Conservation (phyloP, 495 filamentous ascomycete species). For the Aspergillus biplanus region DNA sequence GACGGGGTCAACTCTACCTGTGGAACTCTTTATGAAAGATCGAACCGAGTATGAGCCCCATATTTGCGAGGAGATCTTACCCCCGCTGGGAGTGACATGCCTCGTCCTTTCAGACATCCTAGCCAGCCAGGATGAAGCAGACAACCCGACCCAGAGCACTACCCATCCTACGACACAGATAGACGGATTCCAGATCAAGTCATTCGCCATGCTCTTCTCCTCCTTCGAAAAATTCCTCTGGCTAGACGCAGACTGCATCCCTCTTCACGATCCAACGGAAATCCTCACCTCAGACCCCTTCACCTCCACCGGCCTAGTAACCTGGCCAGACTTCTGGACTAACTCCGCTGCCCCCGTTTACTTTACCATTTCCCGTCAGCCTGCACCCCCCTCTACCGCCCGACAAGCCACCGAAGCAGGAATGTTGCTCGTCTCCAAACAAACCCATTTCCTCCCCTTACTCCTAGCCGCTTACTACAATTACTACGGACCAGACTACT, state of each 20-base stretch:
- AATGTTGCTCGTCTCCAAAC: slow-evolving; percentile 54
- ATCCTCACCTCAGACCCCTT: slow-evolving; percentile 49
- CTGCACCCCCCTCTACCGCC: slow-evolving; percentile 24
- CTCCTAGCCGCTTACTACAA: slow-evolving; percentile 61
- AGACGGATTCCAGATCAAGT: slow-evolving; percentile 52
- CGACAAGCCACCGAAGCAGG: slow-evolving; percentile 51
- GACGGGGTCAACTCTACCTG: slow-evolving; percentile 49
- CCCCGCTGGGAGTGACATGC: slow-evolving; percentile 48
- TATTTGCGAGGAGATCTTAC: slow-evolving; percentile 50
- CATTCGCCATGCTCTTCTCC: slow-evolving; percentile 54
- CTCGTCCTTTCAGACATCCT: slow-evolving; percentile 39
- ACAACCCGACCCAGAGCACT: not conserved
- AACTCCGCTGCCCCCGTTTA: slow-evolving; percentile 47
- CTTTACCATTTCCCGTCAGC: slow-evolving; percentile 50
- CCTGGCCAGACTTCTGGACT: slow-evolving; percentile 60
- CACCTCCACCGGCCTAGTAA: slow-evolving; percentile 46
- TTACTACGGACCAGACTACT: slow-evolving; percentile 53
- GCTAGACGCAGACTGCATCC: slow-evolving; percentile 55
- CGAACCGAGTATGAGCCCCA: slow-evolving; percentile 41
- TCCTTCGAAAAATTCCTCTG: slow-evolving; percentile 56
- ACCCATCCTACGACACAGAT: slow-evolving; percentile 13
- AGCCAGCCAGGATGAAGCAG: not conserved
- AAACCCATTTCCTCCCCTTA: slow-evolving; percentile 45
- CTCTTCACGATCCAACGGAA: slow-evolving; percentile 42
- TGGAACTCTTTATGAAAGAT: slow-evolving; percentile 53